These are phyloP conservation scores for Marchantia polymorpha DNA, from an alignment of 225 moss, liverwort and hornwort genomes.

Conservation along the genomic window DNA sequence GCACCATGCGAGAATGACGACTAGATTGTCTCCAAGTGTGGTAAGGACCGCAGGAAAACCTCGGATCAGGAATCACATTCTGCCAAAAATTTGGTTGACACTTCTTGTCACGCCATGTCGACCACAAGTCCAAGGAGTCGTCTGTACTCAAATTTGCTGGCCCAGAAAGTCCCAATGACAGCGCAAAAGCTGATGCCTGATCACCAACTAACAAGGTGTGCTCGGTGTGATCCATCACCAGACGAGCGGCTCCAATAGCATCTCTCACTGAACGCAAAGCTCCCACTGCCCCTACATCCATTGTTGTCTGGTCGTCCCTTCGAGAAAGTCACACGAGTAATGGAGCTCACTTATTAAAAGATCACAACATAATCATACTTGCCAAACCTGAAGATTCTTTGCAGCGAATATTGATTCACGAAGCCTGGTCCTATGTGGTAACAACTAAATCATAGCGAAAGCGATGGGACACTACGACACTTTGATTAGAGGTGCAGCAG, in stretches of 20 bases:
- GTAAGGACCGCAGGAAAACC: constrained; percentile 76
- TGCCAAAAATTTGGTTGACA: constrained; percentile 98
- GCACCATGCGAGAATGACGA: not conserved
- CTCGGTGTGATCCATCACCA: constrained; percentile 92
- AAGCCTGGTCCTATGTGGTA: not conserved
- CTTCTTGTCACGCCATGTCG: constrained; percentile 53
- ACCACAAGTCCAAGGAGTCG: constrained; percentile 75
- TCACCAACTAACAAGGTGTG: constrained; percentile 87
- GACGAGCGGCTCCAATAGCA: constrained; percentile 80
- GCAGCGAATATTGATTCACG: too few relatives aligned
- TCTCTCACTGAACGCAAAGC: constrained; percentile 77
- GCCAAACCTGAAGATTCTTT: too few relatives aligned
- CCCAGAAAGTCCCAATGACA: constrained; percentile 76
- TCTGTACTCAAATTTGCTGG: constrained; percentile 80
- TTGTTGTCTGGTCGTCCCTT: constrained; percentile 65
- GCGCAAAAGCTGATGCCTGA: constrained; percentile 73
- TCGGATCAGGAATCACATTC: constrained; percentile 69
- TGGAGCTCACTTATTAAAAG: not conserved
- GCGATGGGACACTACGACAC: too few relatives aligned
- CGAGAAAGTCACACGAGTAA: constrained; percentile 16
- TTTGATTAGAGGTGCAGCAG: too few relatives aligned
- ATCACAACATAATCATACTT: too few relatives aligned
- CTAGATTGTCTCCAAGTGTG: not conserved
- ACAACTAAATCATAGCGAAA: not conserved
- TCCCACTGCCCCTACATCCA: constrained; percentile 93